Conservation (phyloP, 768 basidiomycete genomes). For the Pluteus cervinus region DNA sequence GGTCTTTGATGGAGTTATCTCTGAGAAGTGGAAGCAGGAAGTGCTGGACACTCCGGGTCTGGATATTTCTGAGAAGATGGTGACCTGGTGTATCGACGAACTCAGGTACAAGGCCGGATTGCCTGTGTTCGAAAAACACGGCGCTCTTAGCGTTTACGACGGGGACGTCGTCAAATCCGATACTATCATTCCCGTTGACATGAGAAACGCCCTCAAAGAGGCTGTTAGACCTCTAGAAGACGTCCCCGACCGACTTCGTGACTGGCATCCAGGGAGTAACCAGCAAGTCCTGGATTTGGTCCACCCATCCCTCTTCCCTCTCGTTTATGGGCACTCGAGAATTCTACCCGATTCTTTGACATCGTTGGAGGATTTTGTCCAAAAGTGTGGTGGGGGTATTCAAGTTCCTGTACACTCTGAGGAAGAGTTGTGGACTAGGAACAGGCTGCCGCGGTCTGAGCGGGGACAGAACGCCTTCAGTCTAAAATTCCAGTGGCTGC, state of each 20-base stretch:
- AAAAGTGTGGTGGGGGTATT: too few species aligned
- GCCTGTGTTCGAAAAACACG: conserved; percentile 5
- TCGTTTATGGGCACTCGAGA: conserved; percentile 28
- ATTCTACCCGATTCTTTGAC: conserved; percentile 13
- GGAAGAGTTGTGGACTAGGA: too few species aligned
- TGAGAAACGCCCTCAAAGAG: conserved; percentile 17
- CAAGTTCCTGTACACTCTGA: too few species aligned
- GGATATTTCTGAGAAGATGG: conserved; percentile 19
- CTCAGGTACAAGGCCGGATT: conserved; percentile 17
- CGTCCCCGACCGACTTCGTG: conserved; percentile 26
- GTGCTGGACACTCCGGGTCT: conserved; percentile 7
- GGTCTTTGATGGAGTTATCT: conserved; percentile 17
- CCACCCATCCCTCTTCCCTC: conserved; percentile 36
- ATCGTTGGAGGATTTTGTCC: conserved; percentile 17
- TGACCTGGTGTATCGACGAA: conserved; percentile 19
- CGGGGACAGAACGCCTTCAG: too few species aligned
- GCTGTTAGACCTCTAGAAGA: conserved; percentile 27
- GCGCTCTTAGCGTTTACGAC: conserved; percentile 15
- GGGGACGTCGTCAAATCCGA: conserved; percentile 28
- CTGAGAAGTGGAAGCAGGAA: conserved; percentile 20
- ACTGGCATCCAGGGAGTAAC: conserved; percentile 43
- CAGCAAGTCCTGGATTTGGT: conserved; percentile 38
- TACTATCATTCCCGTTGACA: conserved; percentile 17
- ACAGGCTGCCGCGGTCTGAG: too few species aligned
- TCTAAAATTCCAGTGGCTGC: conserved; percentile 15